Evolutionary conservation across 106 monocot genomes (phyloP).

Genomic region (Vanilla planifolia): DNA sequence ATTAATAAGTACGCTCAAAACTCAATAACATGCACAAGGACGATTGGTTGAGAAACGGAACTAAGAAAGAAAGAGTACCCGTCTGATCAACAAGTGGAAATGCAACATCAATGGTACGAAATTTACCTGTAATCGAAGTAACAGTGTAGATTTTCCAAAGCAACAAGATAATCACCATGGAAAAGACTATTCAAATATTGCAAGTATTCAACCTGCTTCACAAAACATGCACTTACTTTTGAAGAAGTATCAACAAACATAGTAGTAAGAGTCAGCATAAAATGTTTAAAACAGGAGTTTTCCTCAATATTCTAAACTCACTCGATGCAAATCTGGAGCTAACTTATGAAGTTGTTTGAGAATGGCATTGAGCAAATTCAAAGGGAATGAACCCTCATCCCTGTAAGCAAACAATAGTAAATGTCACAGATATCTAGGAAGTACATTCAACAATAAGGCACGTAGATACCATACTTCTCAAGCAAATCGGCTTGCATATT

Average conservation of each 20-base stretch:
- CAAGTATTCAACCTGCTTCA: constrained; percentile 67
- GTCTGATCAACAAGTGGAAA: neutral
- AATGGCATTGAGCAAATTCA: constrained; percentile 52
- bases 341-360: constrained; percentile 66
- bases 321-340: constrained; percentile 88
- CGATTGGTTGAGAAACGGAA: no score
- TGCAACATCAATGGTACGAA: neutral
- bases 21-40: no score
- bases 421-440: neutral
- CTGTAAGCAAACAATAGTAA: constrained; percentile 27
- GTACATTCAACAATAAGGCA: neutral
- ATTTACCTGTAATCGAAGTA: constrained; percentile 93
- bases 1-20: no score
- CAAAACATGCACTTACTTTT: constrained; percentile 4
- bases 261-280: neutral
- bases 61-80: no score
- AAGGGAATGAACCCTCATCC: constrained; percentile 61
- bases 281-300: neutral
- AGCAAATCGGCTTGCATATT: constrained; percentile 87
- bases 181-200: constrained; percentile 75
- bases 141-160: constrained; percentile 74
- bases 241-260: neutral
- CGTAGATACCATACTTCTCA: constrained; percentile 53
- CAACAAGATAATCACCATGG: constrained; percentile 71
- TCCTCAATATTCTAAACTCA: constrained; percentile 24